Evolutionary conservation across 805 yeast species (phyloP), one percentile per base, ranked within the genome.

Genomic region (Kuraishia hungarica): DNA sequence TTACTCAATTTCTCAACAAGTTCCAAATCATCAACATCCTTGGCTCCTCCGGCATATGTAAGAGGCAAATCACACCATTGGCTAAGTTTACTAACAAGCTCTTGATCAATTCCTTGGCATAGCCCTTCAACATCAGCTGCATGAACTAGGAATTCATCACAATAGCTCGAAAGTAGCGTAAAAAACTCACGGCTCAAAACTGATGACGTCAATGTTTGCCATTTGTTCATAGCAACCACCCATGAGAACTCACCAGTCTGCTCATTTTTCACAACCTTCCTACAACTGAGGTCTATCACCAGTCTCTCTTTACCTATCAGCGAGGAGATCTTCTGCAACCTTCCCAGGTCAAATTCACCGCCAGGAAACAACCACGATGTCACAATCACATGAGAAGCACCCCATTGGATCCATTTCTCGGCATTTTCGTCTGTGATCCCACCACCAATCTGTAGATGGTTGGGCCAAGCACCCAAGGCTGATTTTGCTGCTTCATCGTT

Each of bases 101-200:
- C 80, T 64, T 84, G 84, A 64, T 94, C 99, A 39, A 94, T 88
- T 0, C 99, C 99, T 48, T 82, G 79, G 67, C 99, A 94, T 19
- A 94, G 75, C 0, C 99, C 99, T 70, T 94, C 99, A 2, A 94
- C 98, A 69, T 94, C 99, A 0, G 99, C 99, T 2, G 99, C 99
- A 72, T 94, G 99, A 19, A 94, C 86, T 54, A 94, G 72, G 64
- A 93, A 89, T 71, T 94, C 99, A 59, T 82, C 79, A 63, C 97
- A 89, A 70, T 86, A 89, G 52, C 74, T 55, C 8, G 85, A 70
- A 47, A 94, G 75, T 51, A 69, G 57, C 2, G 62, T 66, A 57
- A 94, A 78, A 26, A 87, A 78, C 24, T 78, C 79, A 52, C 69
- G 67, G 52, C 74, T 74, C 54, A 94, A 73, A 55, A 72, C 78